Evolutionary conservation across 73 alveolate species (phyloP).

Genomic region (Tetrahymena thermophila): DNA sequence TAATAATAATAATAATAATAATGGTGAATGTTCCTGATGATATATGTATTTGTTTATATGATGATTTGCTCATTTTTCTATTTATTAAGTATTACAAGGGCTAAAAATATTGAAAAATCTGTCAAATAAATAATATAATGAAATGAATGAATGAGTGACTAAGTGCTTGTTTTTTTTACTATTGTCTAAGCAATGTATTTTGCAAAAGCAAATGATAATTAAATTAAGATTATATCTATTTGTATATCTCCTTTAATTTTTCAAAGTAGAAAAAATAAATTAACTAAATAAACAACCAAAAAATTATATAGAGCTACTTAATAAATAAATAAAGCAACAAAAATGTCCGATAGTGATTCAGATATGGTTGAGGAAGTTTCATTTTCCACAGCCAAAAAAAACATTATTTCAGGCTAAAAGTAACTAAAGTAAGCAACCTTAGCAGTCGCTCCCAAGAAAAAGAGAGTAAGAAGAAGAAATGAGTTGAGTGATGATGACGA

Average conservation of each 20-base stretch:
- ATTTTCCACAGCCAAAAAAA: not conserved
- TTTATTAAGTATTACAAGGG: not conserved
- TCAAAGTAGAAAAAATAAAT: not conserved
- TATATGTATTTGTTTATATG: not conserved
- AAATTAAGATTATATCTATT: not conserved
- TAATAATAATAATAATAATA: not conserved
- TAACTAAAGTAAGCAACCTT: not conserved
- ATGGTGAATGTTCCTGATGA: not conserved
- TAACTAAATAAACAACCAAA: not conserved
- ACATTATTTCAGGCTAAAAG: not conserved
- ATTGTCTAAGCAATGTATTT: no score
- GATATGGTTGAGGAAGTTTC: slow-evolving; percentile 1
- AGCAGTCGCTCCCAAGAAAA: not conserved
- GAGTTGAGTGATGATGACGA: not conserved
- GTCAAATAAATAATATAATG: not conserved
- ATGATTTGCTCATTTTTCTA: not conserved
- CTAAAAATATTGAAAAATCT: not conserved
- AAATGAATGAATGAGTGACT: not conserved
- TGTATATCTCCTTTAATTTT: not conserved
- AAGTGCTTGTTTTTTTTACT: not conserved
- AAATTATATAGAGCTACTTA: not conserved
- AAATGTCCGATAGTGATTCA: not conserved
- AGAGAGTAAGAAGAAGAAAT: not conserved
- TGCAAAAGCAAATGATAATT: not conserved
- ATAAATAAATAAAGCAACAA: not conserved